Base-by-base conservation (phyloP, 768 basidiomycete species). In the Lepiota brunneoincarnata region DNA sequence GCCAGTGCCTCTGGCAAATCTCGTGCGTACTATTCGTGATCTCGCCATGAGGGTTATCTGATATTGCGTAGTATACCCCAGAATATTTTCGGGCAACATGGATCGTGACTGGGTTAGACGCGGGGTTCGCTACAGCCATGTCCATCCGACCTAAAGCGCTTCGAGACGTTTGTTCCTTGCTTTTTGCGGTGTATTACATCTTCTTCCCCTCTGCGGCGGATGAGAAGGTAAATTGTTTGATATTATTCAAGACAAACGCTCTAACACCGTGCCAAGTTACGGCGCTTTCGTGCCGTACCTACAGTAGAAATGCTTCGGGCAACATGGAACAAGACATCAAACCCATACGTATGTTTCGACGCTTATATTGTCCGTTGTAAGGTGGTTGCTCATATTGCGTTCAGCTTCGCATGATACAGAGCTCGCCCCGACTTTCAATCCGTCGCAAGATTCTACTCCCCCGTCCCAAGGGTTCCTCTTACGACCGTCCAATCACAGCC, bases 41-140 rank as follows among this genome's bases (percentile, higher is more conserved):
- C 1, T 41, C 31, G 36, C 21, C 21, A 44, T 34, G 48, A 36
- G 51, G 4, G 40, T 41, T 36, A 46, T 37, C 55, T 49, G 60
- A 53, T 11, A 43, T 44, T 20, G 6, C 21, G 41, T 58, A 94
- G 93, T 96, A 97, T 65, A 90, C 93, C 2, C 82, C 91, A 0
- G 89, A 91, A 2, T 97, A 94, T 70, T 96, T 95, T 72, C 88
- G 97, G 21, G 96, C 94, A 6, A 96, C 95, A 48, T 99, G 94
- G 89, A 86, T 99, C 54, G 83, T 72, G 45, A 96, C 91, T 0
- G 95, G 94, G 1, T 75, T 98, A n/a, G 97, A 99, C 66, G 93
- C 95, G 2, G 97, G 95, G 1, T 98, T 98, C 64, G 94, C 94
- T 0, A 94, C 94, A 0, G 95, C 96, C 11, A 93, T 96, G 90